Base-by-base conservation (phyloP, 192 early-diverging fungal species). In the Podochytrium sp. region DNA sequence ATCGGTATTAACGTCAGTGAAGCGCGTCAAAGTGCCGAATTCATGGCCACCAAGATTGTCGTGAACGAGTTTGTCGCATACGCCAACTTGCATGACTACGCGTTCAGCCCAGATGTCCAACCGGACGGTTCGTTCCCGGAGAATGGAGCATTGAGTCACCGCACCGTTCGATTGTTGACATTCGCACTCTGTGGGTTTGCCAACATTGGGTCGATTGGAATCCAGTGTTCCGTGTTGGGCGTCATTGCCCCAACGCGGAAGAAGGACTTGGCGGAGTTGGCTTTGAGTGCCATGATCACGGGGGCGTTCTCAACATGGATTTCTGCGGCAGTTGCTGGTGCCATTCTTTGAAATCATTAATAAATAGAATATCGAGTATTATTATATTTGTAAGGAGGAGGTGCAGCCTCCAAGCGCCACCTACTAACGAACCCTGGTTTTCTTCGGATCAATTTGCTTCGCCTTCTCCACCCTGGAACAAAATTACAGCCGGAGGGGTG, bases 51-150 rank as follows among this genome's bases (percentile, higher is more conserved):
- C 42, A 94, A 94, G 82, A 87, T 94, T 58, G 79, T 93, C 77
- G 84, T 90, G 56, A 96, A 95, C 82, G 95, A 96, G 87, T 94
- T 96, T 78, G 90, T 90, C n/a, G 95, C 91, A 2, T 96, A 92
- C 80, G 37, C 73, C 1, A 38, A 65, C 60, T 33, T 85, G 32
- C 12, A 47, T n/a, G 60, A 2, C 38, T n/a, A 30, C 35, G 63
- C 66, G 16, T 64, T 33, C 71, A 49, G 23, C 64, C 12, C 20
- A n/a, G 52, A 56, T 39, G 23, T 66, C 39, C 23, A 30, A 23
- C 6, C 73, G 0, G 58, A 60, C 30, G 76, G 53, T 16, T 72
- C 73, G 41, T 35, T 47, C 39, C 32, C 56, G 20, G 42, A 38
- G 40, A 72, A 42, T 34, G 61, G 50, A 37, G 65, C 70, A n/a